Evolutionary conservation across 1,284 basidiomycete species (phyloP), one percentile per base, ranked within the genome.

Genomic region (Fomitopsis pinicola): DNA sequence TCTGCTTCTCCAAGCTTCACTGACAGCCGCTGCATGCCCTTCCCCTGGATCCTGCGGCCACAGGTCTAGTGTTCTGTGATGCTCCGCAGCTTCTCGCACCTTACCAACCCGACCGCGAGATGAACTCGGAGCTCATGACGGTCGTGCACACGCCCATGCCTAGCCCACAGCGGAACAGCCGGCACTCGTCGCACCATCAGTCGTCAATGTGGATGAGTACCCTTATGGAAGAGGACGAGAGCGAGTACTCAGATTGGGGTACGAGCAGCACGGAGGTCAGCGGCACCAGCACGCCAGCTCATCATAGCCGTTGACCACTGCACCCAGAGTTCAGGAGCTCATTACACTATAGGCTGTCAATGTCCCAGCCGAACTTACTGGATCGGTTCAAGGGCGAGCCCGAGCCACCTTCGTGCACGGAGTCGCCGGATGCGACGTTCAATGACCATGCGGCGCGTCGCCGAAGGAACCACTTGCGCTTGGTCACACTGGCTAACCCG

Each of bases 211-310:
- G 77, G 4, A 80, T 80, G 79, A 78, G 77, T 28, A 78, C 78
- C 9, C 67, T 80, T 19, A 69, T 76, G 67, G 79, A 80, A 62
- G 79, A 80, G 57, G 78, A 79, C 62, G 78, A 80, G 64, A 72
- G 70, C 60, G 72, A 71, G 42, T 68, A 54, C 35, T 54, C 52
- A 9, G 52, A 54, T 30, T 54, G 35, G 35, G 52, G 52, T 12
- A 30, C 52, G 35, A 54, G 64, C 59, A 70, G 68, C 55, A 63
- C 69, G 8, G 70, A 74, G 48, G 66, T 65, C 3, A 71, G 69
- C 57, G 63, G 69, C 15, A 60, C 73, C 28, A 66, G 71, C 4
- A 72, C 71, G 9, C 72, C 71, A 9, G 66, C 66, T 22, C 65
- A 61, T 30, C 33, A 33, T 3, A 48, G 52, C n/a, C 52, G 38